Percentiles rank a stretch among this genome's conserved stretches.
Conservation (phyloP, 2,329 filamentous ascomycete species). For the Tolypocladium ophioglossoides region DNA sequence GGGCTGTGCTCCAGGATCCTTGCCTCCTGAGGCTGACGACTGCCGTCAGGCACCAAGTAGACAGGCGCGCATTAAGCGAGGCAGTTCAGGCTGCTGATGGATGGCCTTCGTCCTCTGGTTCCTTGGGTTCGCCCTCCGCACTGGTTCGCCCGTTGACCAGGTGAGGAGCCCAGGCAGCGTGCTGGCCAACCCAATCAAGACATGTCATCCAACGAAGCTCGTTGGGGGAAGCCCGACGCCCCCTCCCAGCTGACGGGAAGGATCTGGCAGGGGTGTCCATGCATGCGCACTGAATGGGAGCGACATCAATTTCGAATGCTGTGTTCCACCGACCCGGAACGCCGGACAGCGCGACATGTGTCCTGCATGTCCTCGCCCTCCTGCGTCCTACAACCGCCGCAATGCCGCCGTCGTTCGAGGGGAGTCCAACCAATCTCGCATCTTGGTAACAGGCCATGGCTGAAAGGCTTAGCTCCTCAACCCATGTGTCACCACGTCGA, state of each 20-base stretch:
- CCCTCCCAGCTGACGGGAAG: neutral
- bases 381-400: conserved; percentile 6
- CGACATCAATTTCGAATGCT: conserved; percentile 1
- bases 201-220: neutral
- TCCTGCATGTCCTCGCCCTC: conserved; percentile 3
- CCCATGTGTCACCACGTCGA: neutral
- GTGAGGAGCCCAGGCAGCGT: neutral
- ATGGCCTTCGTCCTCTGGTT: neutral
- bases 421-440: neutral
- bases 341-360: conserved; percentile 4
- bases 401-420: neutral
- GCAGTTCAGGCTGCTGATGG: too few species aligned
- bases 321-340: conserved; percentile 4
- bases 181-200: neutral
- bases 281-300: neutral
- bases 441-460: neutral
- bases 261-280: neutral
- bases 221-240: neutral
- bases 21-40: neutral
- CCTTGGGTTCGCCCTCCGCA: neutral
- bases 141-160: neutral
- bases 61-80: neutral
- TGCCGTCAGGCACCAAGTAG: neutral
- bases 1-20: too few species aligned
- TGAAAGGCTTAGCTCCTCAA: neutral